Percentiles rank a stretch among this genome's conserved stretches.
These are phyloP conservation scores for Adansonia gregorii DNA, from an alignment of 441 rosid genomes.

Conservation along the genomic window DNA sequence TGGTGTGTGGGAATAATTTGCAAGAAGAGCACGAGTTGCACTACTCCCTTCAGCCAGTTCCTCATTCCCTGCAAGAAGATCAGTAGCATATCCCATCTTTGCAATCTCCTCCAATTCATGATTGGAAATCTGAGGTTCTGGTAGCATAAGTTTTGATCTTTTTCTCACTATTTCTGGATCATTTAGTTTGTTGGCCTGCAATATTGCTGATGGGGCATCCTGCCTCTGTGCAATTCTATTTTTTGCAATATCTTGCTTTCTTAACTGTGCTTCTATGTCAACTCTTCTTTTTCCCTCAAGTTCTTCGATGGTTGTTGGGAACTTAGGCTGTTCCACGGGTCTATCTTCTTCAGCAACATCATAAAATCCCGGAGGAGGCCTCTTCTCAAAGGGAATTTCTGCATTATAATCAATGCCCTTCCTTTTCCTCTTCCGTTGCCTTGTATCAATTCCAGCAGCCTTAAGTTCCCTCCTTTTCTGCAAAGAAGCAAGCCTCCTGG, in stretches of 20 bases:
- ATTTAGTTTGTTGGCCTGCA: slow-evolving; percentile 95
- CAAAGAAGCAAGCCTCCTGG: slow-evolving; percentile 96
- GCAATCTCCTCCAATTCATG: slow-evolving; percentile 94
- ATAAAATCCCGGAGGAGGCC: slow-evolving; percentile 91
- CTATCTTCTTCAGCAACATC: slow-evolving; percentile 92
- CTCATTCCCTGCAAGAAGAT: slow-evolving; percentile 76
- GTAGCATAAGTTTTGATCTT: slow-evolving; percentile 93
- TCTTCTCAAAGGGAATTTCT: slow-evolving; percentile 95
- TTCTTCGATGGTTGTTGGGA: slow-evolving; percentile 91
- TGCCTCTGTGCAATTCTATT: slow-evolving; percentile 91
- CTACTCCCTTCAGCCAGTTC: slow-evolving; percentile 84
- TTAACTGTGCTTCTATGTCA: slow-evolving; percentile 82
- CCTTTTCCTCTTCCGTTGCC: slow-evolving; percentile 79
- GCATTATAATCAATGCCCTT: slow-evolving; percentile 95
- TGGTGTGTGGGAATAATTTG: slow-evolving; percentile 91
- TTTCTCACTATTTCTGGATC: slow-evolving; percentile 95
- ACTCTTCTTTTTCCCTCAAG: slow-evolving; percentile 92
- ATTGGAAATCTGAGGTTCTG: slow-evolving; percentile 96
- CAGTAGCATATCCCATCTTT: slow-evolving; percentile 96
- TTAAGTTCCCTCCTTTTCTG: slow-evolving; percentile 96
- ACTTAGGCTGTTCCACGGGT: slow-evolving; percentile 70
- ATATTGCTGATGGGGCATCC: slow-evolving; percentile 91
- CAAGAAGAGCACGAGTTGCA: slow-evolving; percentile 93
- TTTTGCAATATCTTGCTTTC: slow-evolving; percentile 84
- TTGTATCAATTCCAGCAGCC: slow-evolving; percentile 91